Base-by-base conservation (phyloP, 2,329 filamentous ascomycete genomes). In the Beauveria pseudobassiana region DNA sequence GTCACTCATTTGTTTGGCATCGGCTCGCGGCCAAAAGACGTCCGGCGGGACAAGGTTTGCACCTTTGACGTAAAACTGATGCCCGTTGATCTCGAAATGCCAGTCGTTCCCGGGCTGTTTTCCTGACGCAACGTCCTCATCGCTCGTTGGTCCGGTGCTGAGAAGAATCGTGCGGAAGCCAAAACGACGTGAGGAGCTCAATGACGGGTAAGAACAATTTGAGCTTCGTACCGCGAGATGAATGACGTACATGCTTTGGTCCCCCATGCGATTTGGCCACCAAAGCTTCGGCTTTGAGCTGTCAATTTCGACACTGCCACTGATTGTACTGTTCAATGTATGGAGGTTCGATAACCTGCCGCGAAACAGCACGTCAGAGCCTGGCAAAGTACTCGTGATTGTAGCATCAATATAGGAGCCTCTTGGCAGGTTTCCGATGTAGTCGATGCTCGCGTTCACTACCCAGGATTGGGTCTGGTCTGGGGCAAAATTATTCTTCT, bases 31-130 rank as follows among this genome's bases (percentile, higher is more conserved):
- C 83, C 84, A 87, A 69, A 87, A 87, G 2, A 79, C 78, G 68
- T 87, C 84, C 0, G 82, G 83, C 0, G 84, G 84, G 55, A 87
- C 84, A 64, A 87, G 81, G 65, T 87, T 87, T 20, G 81, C 84
- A 4, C 84, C 85, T 67, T 87, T 87, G 2, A 82, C 84, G 65
- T 86, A 88, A 65, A 88, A 85, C 14, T 83, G 80, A 54, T 82
- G 78, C 0, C 85, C 84, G 63, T 88, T 88, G 63, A 88, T 77
- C 68, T 87, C 83, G 64, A 88, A 87, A 67, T 87, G 83, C 83
- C 84, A 69, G 77, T n/a, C 80, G 77, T 63, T 68, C 1, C 67
- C 67, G 0, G 67, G 64, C 0, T 63, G 62, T 5, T 86, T 80
- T 1, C 85, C 83, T 62, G 77, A 73, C 1, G 76, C 74, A 1